phyloP scores from a whole-genome alignment of 2,329 filamentous ascomycete species.

The Aspergillus sp. region DNA sequence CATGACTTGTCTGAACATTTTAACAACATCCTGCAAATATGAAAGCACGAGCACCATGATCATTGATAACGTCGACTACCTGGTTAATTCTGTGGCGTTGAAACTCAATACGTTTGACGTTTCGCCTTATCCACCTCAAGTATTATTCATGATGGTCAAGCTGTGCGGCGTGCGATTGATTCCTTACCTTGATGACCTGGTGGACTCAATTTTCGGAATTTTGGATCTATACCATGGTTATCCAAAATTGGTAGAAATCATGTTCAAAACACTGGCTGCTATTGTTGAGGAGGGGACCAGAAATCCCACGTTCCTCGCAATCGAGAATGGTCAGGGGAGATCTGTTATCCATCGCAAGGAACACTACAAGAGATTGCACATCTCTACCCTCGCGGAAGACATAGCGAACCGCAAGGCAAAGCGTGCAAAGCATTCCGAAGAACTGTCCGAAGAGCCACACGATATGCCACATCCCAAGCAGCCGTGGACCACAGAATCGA shows the following conservation, averaged over 20 bases:
- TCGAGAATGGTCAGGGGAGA: conserved; percentile 32
- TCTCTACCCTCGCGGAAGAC: conserved; percentile 35
- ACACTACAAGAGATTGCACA: conserved; percentile 28
- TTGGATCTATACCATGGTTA: conserved; percentile 97
- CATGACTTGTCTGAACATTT: conserved; percentile 75
- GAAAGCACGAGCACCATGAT: conserved; percentile 72
- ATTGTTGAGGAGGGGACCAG: conserved; percentile 80
- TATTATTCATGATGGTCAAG: conserved; percentile 90
- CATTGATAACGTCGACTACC: conserved; percentile 90
- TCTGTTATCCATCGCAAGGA: conserved; percentile 29
- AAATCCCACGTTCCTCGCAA: conserved; percentile 48
- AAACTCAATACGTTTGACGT: conserved; percentile 90
- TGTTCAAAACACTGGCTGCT: conserved; percentile 80
- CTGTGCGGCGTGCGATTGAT: conserved; percentile 79
- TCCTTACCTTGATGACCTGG: conserved; percentile 86
- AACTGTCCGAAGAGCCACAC: conserved; percentile 26
- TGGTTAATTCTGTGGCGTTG: conserved; percentile 87
- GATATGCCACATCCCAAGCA: conserved; percentile 31
- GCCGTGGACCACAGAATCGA: conserved; percentile 29
- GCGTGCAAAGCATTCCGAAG: conserved; percentile 21
- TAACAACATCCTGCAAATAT: conserved; percentile 77
- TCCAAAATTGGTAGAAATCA: conserved; percentile 74
- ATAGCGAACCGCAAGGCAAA: conserved; percentile 35
- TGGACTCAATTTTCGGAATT: conserved; percentile 86
- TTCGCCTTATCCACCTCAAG: conserved; percentile 84